Evolutionary conservation across 2,329 filamentous ascomycete species (phyloP).

Genomic region (Alternaria ethzedia): DNA sequence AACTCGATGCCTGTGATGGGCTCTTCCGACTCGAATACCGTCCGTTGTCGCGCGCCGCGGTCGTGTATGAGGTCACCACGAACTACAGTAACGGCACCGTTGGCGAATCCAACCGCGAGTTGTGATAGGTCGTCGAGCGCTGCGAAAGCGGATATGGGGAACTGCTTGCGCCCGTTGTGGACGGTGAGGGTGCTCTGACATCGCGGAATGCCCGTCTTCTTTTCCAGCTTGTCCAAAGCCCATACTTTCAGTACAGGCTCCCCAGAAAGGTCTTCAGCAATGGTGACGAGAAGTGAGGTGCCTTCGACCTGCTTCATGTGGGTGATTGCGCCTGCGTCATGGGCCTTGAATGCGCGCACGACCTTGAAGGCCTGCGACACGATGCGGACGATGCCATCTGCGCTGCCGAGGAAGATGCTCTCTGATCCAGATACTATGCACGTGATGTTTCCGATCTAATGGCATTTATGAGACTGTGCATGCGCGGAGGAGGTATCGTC

Average conservation of each 20-base stretch:
- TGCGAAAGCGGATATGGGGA: constrained; percentile 92
- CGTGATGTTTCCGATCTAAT: constrained; percentile 70
- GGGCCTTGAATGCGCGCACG: constrained; percentile 83
- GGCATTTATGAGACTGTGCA: constrained; percentile 32
- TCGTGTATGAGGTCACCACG: constrained; percentile 95
- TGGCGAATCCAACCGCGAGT: constrained; percentile 93
- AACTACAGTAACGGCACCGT: constrained; percentile 91
- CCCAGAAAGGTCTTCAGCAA: constrained; percentile 83
- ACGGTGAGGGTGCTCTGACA: constrained; percentile 87
- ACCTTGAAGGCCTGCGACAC: constrained; percentile 88
- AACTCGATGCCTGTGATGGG: constrained; percentile 92
- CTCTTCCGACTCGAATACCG: constrained; percentile 95
- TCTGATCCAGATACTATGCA: constrained; percentile 86
- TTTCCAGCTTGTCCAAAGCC: constrained; percentile 91
- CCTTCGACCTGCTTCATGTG: constrained; percentile 92
- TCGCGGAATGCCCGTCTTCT: constrained; percentile 87
- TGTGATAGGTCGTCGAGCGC: constrained; percentile 88
- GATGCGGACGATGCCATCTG: constrained; percentile 86
- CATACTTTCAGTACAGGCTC: constrained; percentile 96
- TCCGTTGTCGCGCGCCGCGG: constrained; percentile 89
- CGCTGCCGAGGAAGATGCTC: constrained; percentile 85
- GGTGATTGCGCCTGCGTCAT: constrained; percentile 80
- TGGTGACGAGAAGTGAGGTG: constrained; percentile 83
- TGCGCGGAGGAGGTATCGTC: constrained; percentile 31
- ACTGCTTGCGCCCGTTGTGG: constrained; percentile 88